Base-by-base conservation (phyloP, 441 rosid genomes). In the Arabidopsis lyrata region DNA sequence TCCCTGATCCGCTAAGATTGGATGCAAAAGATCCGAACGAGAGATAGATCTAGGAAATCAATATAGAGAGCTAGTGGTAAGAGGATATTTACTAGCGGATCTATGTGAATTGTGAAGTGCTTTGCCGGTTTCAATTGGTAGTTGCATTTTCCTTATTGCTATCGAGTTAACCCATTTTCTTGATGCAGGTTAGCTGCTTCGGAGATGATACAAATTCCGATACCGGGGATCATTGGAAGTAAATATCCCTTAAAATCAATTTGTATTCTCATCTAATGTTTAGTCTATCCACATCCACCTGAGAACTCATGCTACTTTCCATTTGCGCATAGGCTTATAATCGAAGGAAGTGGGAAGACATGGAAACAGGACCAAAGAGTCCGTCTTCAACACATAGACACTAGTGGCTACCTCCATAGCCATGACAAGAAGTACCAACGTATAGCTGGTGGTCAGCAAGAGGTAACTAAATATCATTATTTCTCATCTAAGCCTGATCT, bases 361-460 rank as follows among this genome's bases (percentile, higher is more conserved):
- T 93, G 99, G 98, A 93, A 81, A 88, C 97, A 93, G 75, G 88
- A 93, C 77, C 99, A 95, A 78, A 86, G 81, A 85, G 80, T 95
- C 41, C 84, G 98, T 31, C 90, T 95, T 77, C 99, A 91, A 24
- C 99, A 95, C 77, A 82, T 95, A 41, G 99, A 95, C 84, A 95
- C 99, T 2, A 72, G 86, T 44, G 99, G 97, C 66, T 93, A 88
- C 77, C 85, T 95, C 53, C 99, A 95, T 63, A 93, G 99, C 73
- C 99, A 95, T 65, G 90, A 90, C 88, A 95, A 93, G 87, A 95
- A 90, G 78, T 93, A 93, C 86, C 83, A 88, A 74, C 83, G 97
- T 20, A 91, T 93, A 63, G 98, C 98, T 57, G 99, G 99, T 62
- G 98, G 97, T n/a, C 99, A 95, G 79, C 99, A 95, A 78, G 99